phyloP scores from a whole-genome alignment of 306 rosid species.

The Psophocarpus tetragonolobus region DNA sequence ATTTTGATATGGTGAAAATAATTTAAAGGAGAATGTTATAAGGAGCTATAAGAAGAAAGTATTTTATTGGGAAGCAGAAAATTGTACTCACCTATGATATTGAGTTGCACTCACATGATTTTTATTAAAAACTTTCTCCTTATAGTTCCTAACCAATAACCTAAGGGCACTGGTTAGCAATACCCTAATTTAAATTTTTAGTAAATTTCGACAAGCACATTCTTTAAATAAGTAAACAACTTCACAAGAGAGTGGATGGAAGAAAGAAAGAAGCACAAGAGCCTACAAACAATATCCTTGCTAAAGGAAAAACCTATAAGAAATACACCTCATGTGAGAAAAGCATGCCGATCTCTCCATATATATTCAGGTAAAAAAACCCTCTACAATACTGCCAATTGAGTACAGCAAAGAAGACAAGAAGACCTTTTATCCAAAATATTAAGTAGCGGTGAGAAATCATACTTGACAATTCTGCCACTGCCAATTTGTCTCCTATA shows the following conservation, averaged over 20 bases:
- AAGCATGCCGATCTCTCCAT: slow-evolving; percentile 6
- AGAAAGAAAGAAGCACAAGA: slow-evolving; percentile 10
- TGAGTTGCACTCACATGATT: too few species aligned
- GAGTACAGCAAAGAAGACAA: slow-evolving; percentile 14
- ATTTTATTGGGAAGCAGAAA: too few species aligned
- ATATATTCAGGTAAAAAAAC: slow-evolving; percentile 24
- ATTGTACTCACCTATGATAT: too few species aligned
- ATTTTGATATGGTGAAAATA: slow-evolving; percentile 15
- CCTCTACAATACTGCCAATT: slow-evolving; percentile 2
- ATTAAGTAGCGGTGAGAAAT: slow-evolving; percentile 13
- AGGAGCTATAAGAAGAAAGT: too few species aligned
- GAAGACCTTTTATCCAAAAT: background rate
- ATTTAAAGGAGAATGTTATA: too few species aligned
- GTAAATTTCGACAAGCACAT: slow-evolving; percentile 10
- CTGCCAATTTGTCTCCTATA: slow-evolving; percentile 19
- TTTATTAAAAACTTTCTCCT: too few species aligned
- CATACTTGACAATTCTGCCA: slow-evolving; percentile 12
- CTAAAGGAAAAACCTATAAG: slow-evolving; percentile 16
- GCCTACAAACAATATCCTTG: slow-evolving; percentile 15
- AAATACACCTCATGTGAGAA: background rate
- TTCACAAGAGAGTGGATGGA: background rate
- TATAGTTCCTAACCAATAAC: too few species aligned
- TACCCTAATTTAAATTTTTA: background rate
- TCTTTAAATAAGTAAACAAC: slow-evolving; percentile 16
- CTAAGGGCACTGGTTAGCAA: too few species aligned